Conservation (phyloP, 1,139 yeast species). For the Magnusiomyces sp. region DNA sequence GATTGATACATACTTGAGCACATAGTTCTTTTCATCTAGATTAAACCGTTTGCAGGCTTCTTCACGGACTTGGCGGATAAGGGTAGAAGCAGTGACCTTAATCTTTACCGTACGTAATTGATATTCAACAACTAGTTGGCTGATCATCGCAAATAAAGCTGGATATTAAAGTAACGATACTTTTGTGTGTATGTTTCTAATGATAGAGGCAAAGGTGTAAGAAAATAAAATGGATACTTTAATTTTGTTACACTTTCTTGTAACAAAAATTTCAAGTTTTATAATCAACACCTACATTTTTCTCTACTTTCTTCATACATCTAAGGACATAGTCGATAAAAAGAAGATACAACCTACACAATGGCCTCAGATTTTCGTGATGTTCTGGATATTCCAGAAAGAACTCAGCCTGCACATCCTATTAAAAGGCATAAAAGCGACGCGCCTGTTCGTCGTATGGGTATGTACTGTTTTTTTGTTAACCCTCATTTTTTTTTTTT, state of each 20-base stretch:
- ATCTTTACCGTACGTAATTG: slow-evolving; percentile 21
- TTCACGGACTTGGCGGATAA: slow-evolving; percentile 23
- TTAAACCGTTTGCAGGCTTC: slow-evolving; percentile 21
- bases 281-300: no score
- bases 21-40: slow-evolving; percentile 20
- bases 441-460: slow-evolving; percentile 17
- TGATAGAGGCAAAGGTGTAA: background rate
- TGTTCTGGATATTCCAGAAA: slow-evolving; percentile 54
- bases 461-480: slow-evolving; percentile 10
- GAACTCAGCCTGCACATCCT: slow-evolving; percentile 28
- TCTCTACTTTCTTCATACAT: no score
- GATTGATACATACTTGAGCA: slow-evolving; percentile 19
- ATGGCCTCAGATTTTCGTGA: slow-evolving; percentile 65
- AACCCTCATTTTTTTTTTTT: slow-evolving; percentile 5
- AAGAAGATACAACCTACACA: slow-evolving; percentile 17
- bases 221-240: background rate
- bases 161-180: background rate
- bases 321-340: no score
- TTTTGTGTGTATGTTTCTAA: background rate
- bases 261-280: no score
- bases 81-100: slow-evolving; percentile 22
- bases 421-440: slow-evolving; percentile 26
- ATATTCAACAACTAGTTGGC: slow-evolving; percentile 16
- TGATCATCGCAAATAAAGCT: slow-evolving; percentile 6
- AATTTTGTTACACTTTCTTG: no score